Evolutionary conservation across 441 rosid genomes (phyloP), one percentile per base, ranked within the genome.

Genomic region (Brassica hybrid): DNA sequence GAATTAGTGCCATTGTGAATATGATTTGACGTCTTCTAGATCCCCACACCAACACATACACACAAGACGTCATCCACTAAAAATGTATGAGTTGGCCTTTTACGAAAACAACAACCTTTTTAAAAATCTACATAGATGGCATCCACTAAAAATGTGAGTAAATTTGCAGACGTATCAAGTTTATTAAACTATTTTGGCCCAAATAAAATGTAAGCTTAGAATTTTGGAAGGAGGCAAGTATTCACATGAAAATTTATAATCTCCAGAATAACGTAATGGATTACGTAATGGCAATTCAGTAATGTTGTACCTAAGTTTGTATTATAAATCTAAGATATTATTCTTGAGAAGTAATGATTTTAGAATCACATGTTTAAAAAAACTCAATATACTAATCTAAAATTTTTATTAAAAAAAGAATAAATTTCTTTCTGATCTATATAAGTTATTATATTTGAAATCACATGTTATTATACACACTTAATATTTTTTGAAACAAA

Each of bases 21-120:
- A 59, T 80, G 83, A 80, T 80, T 71, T 80, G 83, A 75, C 64
- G 65, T 79, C 59, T 54, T 54, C 23, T 7, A 16, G 59, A 52
- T 54, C 21, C 59, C 59, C 59, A 54, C 21, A 54, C 59, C 59
- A 54, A 54, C 59, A 17, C 59, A 54, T 54, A 54, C 59, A 7
- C 59, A 54, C 59, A 54, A n/a, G 59, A 54, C 59, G 59, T 54
- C 59, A 54, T 54, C 59, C 59, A 54, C 59, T 54, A 54, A 54
- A 54, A 54, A 16, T 63, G 1, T 34, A 32, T 63, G 67, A 63
- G 67, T 63, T 62, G 66, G 66, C 66, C 66, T 14, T 30, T 62
- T 62, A 30, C 43, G 17, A 62, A 7, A 62, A 62, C 43, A 14
- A 30, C 21, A 14, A 30, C 23, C 3, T 63, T 63, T 34, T 17